These are phyloP conservation scores for Arthrobotrys musiformis DNA, from an alignment of 2,329 filamentous ascomycete genomes.

Conservation along the genomic window DNA sequence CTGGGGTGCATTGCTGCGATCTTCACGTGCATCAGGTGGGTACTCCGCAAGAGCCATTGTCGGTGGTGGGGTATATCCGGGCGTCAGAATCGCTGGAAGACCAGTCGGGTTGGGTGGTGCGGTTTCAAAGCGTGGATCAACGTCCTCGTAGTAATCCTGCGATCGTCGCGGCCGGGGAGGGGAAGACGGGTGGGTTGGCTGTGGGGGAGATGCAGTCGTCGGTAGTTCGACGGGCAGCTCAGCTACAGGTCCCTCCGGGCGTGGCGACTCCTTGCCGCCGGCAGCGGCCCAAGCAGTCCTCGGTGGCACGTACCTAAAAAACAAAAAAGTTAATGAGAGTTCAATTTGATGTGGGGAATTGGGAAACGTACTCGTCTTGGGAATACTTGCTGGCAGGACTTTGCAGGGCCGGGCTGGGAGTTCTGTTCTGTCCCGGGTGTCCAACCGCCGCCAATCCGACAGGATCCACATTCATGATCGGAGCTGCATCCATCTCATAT, in stretches of 20 bases:
- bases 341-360: not conserved
- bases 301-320: conserved; percentile 57
- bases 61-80: conserved; percentile 38
- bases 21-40: conserved; percentile 59
- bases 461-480: conserved; percentile 30
- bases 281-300: conserved; percentile 57
- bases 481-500: conserved; percentile 53
- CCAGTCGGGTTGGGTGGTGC: conserved; percentile 55
- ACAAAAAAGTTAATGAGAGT: not conserved
- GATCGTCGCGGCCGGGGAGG: conserved; percentile 52
- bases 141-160: conserved; percentile 84
- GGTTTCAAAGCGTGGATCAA: conserved; percentile 79
- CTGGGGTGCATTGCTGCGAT: conserved; percentile 59
- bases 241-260: conserved; percentile 24
- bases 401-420: conserved; percentile 44
- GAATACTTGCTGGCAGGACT: conserved; percentile 55
- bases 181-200: conserved; percentile 21
- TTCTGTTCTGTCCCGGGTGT: conserved; percentile 17
- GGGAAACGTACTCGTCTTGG: conserved; percentile 48
- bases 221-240: conserved; percentile 59
- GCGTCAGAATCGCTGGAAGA: conserved; percentile 48
- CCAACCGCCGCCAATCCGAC: conserved; percentile 37
- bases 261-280: conserved; percentile 15
- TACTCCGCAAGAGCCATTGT: conserved; percentile 52
- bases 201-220: conserved; percentile 19